These are phyloP conservation scores for Fomitiporia mediterranea DNA, from an alignment of 1,284 basidiomycete species.

Conservation along the genomic window DNA sequence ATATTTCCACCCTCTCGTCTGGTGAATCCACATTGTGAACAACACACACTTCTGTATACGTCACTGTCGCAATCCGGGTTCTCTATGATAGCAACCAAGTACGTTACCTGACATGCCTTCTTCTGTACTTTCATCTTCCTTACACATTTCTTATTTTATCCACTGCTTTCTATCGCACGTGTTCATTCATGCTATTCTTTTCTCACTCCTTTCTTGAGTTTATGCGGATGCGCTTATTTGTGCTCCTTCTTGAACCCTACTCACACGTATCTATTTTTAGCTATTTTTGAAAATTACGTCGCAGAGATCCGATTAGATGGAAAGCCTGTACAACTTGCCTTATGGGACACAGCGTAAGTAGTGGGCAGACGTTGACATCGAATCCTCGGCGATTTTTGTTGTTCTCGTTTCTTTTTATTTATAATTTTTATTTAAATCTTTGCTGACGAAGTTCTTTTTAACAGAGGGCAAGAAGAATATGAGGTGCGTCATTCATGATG, in stretches of 20 bases:
- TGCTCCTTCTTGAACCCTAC: neutral
- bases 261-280: slow-evolving; percentile 35
- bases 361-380: too few relatives aligned
- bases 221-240: neutral
- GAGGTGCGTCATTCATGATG: slow-evolving; percentile 51
- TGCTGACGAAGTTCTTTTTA: slow-evolving; percentile 24
- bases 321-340: slow-evolving; percentile 91
- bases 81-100: slow-evolving; percentile 17
- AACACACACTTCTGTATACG: neutral
- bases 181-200: neutral
- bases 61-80: neutral
- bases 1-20: neutral
- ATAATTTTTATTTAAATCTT: slow-evolving; percentile 13
- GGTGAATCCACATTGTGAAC: too few relatives aligned
- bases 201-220: slow-evolving; percentile 3
- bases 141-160: neutral
- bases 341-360: slow-evolving; percentile 97
- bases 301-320: slow-evolving; percentile 97
- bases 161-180: neutral
- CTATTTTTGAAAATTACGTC: slow-evolving; percentile 98
- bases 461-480: slow-evolving; percentile 91
- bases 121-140: neutral
- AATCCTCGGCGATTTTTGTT: neutral
- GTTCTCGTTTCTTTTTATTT: slow-evolving; percentile 4
- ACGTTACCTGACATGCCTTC: slow-evolving; percentile 1